Conservation (phyloP, 768 basidiomycete genomes). For the Leccinum broughii region DNA sequence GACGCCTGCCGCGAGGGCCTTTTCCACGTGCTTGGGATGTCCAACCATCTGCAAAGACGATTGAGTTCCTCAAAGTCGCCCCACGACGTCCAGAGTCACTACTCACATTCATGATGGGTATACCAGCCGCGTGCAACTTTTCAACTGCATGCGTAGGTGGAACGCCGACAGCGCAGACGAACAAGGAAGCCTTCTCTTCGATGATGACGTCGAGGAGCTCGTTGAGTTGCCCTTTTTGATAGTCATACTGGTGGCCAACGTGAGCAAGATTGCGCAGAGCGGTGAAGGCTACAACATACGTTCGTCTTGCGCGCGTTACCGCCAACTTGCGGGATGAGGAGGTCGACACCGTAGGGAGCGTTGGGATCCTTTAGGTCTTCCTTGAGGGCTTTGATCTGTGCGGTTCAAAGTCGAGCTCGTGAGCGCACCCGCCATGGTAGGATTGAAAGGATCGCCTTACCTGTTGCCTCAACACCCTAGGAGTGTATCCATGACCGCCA, state of each 20-base stretch:
- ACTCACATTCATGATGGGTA: slow-evolving; percentile 79
- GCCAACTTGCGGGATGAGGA: slow-evolving; percentile 85
- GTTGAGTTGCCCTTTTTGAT: slow-evolving; percentile 83
- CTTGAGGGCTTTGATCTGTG: slow-evolving; percentile 77
- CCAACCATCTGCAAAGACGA: slow-evolving; percentile 68
- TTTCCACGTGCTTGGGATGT: slow-evolving; percentile 86
- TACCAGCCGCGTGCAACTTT: slow-evolving; percentile 78
- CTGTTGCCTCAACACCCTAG: slow-evolving; percentile 76
- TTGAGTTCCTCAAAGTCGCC: neutral
- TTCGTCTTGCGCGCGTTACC: slow-evolving; percentile 90
- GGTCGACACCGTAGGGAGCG: slow-evolving; percentile 88
- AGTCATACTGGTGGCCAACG: slow-evolving; percentile 60
- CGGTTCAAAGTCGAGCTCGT: slow-evolving; percentile 4
- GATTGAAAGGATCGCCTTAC: slow-evolving; percentile 38
- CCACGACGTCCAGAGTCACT: slow-evolving; percentile 16
- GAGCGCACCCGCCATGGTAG: neutral
- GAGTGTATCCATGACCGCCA: slow-evolving; percentile 86
- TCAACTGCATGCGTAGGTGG: slow-evolving; percentile 82
- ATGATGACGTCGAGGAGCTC: slow-evolving; percentile 90
- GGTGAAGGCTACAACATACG: slow-evolving; percentile 40
- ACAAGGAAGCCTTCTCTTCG: slow-evolving; percentile 83
- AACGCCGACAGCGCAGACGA: slow-evolving; percentile 90
- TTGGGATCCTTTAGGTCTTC: slow-evolving; percentile 69
- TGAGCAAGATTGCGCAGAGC: slow-evolving; percentile 1
- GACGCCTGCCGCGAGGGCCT: slow-evolving; percentile 80